Evolutionary conservation across 768 basidiomycete genomes (phyloP), one percentile per base, ranked within the genome.

Genomic region (Lactarius hatsudake): DNA sequence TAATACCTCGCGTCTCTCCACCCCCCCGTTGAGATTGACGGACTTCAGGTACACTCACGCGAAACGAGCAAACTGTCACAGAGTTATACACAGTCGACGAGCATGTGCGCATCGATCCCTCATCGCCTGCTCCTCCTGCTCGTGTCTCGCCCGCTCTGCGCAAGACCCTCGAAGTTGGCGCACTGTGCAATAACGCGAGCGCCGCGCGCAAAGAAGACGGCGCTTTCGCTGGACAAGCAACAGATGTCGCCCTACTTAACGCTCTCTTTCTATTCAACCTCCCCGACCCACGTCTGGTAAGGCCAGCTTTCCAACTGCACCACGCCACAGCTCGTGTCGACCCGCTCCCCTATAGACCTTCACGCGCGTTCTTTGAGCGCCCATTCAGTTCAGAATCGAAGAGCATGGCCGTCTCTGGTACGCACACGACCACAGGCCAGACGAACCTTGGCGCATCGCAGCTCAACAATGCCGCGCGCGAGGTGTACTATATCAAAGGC

Each of bases 351-450:
- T 26, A 4, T 59, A 92, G 91, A 76, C 81, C 0, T 93, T 93
- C 74, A 84, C 82, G 60, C 86, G 91, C 30, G 76, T 83, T 83
- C n/a, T 84, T 84, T 12, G 96, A 98, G 74, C 84, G 87, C 57
- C 87, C 96, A 0, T 98, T 98, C 84, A 93, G 84, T 76, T 98
- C 96, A 20, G 96, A 98, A 69, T 84, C 87, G 65, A 98, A 98
- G 76, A 94, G 84, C 76, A 97, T 98, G 93, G 91, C 91, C 17
- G 87, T 98, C 68, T 89, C 87, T 60, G 96, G 96, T 13, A 76
- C 85, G 12, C 86, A 93, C 73, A 77, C 76, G 42, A 80, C 83
- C 28, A 66, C 76, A 9, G 38, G 74, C 6, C 65, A 60, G 5
- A 53, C 73, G 8, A 54, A 42, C 17, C 59, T 77, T 5, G 63